Evolutionary conservation across 139 green algal genomes (phyloP).

Genomic region (Picochlorum sp.): DNA sequence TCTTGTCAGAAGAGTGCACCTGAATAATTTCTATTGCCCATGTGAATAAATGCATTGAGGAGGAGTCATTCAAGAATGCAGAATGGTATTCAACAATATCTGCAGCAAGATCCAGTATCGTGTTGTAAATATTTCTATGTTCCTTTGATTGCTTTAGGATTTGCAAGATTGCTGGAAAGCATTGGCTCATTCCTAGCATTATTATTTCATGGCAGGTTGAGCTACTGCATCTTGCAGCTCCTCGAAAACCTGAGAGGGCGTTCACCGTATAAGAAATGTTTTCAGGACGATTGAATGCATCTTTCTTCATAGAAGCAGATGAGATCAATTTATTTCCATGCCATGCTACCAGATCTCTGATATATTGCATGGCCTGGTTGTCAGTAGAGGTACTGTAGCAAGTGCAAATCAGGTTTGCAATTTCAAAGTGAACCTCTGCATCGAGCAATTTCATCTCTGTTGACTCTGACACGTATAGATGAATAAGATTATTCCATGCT

Average conservation of each 20-base stretch:
- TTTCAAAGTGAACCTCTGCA: constrained; percentile 13
- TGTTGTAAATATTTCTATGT: neutral
- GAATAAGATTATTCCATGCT: constrained; percentile 43
- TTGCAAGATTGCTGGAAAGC: neutral
- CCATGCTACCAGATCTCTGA: too few species aligned
- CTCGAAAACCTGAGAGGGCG: too few species aligned
- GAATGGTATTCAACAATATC: constrained; percentile 56
- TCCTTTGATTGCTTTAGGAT: constrained; percentile 2
- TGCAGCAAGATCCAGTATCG: constrained; percentile 69
- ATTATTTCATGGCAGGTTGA: too few species aligned
- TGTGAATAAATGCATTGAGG: constrained; percentile 32
- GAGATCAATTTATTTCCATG: too few species aligned
- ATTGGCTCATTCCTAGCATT: too few species aligned
- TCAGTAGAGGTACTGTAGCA: neutral
- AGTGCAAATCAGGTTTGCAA: neutral
- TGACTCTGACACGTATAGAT: constrained; percentile 22
- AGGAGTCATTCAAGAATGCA: neutral
- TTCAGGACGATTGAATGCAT: too few species aligned
- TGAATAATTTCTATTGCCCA: constrained; percentile 55
- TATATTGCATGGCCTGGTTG: too few species aligned
- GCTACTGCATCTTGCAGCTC: too few species aligned
- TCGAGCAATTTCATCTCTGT: neutral
- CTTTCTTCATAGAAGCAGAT: too few species aligned
- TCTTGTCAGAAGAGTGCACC: neutral
- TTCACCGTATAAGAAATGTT: too few species aligned